Evolutionary conservation across 1,284 basidiomycete genomes (phyloP).

Genomic region (Pholiota adiposa): DNA sequence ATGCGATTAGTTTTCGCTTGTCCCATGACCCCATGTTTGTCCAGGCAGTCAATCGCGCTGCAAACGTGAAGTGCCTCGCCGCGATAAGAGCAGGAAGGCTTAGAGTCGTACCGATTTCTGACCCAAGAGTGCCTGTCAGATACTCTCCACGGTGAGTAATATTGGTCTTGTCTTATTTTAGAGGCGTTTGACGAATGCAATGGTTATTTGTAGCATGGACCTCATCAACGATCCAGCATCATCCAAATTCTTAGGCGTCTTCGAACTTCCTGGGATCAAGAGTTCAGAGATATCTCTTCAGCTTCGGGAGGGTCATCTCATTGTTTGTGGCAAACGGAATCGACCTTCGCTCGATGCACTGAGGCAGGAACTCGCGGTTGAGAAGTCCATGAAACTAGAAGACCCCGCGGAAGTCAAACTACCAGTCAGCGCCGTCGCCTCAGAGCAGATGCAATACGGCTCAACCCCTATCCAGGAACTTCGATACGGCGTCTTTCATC

Average conservation of each 20-base stretch:
- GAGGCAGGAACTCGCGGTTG: conserved; percentile 1
- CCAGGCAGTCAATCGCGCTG: conserved; percentile 27
- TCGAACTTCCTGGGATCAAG: conserved; percentile 62
- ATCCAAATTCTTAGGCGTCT: conserved; percentile 45
- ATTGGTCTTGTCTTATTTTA: neutral
- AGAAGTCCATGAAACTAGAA: neutral
- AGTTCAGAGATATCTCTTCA: conserved; percentile 50
- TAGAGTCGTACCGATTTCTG: conserved; percentile 19
- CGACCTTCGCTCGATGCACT: conserved; percentile 23
- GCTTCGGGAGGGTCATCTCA: conserved; percentile 45
- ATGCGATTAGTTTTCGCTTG: conserved; percentile 14
- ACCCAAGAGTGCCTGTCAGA: conserved; percentile 8
- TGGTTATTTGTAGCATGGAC: conserved; percentile 48
- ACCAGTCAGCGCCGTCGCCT: neutral
- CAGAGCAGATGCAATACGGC: neutral
- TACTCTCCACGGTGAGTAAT: conserved; percentile 35
- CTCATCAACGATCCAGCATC: conserved; percentile 50
- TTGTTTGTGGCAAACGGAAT: conserved; percentile 50
- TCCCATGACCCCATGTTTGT: conserved; percentile 20
- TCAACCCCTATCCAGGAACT: conserved; percentile 47
- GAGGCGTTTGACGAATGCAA: neutral
- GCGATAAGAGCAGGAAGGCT: conserved; percentile 30
- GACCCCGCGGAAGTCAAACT: neutral
- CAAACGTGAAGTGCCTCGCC: conserved; percentile 24
- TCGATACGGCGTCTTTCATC: conserved; percentile 55